These are phyloP conservation scores for Backusella tarrabulga DNA, from an alignment of 192 early-diverging fungal species.

Conservation along the genomic window DNA sequence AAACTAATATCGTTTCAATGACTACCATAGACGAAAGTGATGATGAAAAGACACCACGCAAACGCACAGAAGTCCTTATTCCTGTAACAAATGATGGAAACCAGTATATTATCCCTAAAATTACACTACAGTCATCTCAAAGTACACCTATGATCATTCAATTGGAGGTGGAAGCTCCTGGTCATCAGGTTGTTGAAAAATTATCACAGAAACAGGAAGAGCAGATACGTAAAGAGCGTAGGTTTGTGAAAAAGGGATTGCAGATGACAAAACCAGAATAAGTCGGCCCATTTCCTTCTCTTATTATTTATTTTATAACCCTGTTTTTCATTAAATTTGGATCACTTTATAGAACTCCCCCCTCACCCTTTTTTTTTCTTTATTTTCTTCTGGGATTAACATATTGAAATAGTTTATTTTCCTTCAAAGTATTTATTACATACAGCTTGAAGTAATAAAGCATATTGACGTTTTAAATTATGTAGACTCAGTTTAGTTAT, in stretches of 20 bases:
- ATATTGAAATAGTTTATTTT: too few relatives aligned
- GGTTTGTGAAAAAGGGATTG: neutral
- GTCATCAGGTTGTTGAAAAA: neutral
- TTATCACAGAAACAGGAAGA: neutral
- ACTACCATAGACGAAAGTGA: neutral
- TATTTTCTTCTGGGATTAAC: neutral
- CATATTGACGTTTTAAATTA: too few relatives aligned
- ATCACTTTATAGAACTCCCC: neutral
- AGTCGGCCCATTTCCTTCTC: neutral
- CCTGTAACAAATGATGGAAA: neutral
- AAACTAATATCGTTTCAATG: neutral
- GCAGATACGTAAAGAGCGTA: neutral
- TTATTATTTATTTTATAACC: neutral
- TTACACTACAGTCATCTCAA: neutral
- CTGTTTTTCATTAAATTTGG: neutral
- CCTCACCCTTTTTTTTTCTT: neutral
- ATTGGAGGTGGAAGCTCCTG: neutral
- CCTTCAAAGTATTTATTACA: too few relatives aligned
- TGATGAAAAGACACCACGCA: neutral
- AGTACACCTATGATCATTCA: neutral
- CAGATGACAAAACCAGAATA: slow-evolving; percentile 9
- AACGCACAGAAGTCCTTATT: neutral
- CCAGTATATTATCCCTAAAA: neutral
- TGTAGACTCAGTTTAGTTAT: too few relatives aligned
- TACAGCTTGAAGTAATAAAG: too few relatives aligned